Evolutionary conservation across 768 basidiomycete species (phyloP).

Genomic region (Auricularia cornea): DNA sequence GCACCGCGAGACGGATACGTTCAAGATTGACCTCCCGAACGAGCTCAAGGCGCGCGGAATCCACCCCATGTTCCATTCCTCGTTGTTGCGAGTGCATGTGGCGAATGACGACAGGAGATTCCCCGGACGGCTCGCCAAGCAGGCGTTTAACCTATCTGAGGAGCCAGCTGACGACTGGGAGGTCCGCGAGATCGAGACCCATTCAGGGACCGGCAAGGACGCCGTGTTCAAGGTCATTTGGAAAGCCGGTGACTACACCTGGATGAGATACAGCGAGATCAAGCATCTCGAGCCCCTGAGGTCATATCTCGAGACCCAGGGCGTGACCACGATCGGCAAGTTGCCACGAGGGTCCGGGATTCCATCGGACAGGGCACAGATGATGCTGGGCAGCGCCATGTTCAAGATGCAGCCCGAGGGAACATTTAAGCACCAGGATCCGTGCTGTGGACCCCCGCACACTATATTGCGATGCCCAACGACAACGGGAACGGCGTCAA

Average conservation of each 20-base stretch:
- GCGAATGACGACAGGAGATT: constrained; percentile 21
- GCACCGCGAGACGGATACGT: not conserved
- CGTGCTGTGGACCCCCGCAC: too few species aligned
- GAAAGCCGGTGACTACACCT: constrained; percentile 16
- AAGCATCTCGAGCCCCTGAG: constrained; percentile 7
- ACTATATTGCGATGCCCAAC: too few species aligned
- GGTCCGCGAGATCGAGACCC: not conserved
- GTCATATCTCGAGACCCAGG: constrained; percentile 12
- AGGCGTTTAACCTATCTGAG: not conserved
- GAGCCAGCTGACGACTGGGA: not conserved
- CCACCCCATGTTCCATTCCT: constrained; percentile 12
- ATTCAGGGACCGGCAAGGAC: constrained; percentile 9
- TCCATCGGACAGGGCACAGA: too few species aligned
- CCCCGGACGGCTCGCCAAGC: constrained; percentile 10
- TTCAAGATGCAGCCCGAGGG: too few species aligned
- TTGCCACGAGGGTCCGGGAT: not conserved
- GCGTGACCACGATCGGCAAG: not conserved
- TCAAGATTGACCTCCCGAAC: constrained; percentile 7
- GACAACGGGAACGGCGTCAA: too few species aligned
- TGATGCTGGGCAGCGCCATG: too few species aligned
- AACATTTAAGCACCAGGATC: too few species aligned
- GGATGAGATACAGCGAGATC: constrained; percentile 14
- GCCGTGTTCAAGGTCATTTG: constrained; percentile 16
- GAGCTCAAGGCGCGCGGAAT: constrained; percentile 10
- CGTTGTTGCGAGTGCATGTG: constrained; percentile 11